These are phyloP conservation scores for Coleophoma cylindrospora DNA, from an alignment of 2,329 filamentous ascomycete genomes.

Conservation along the genomic window DNA sequence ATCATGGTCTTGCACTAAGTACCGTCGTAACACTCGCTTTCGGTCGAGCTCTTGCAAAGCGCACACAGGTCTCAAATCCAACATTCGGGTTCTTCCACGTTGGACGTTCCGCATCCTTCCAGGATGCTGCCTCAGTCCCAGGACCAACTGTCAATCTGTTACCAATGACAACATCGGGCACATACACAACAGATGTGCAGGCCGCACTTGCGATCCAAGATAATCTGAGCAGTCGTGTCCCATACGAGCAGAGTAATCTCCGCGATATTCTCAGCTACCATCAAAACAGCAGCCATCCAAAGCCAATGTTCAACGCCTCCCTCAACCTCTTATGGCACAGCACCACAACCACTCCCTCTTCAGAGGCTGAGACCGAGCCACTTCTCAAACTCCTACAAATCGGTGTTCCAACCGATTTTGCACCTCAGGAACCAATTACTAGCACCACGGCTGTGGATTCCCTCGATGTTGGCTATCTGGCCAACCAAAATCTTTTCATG, in stretches of 20 bases:
- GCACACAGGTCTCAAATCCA: background rate
- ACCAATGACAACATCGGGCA: background rate
- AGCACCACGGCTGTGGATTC: background rate
- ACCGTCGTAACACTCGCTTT: conserved; percentile 1
- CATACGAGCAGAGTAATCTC: conserved; percentile 2
- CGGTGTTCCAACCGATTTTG: conserved; percentile 1
- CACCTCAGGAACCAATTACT: background rate
- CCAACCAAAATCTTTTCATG: background rate
- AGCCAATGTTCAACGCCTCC: conserved; percentile 1
- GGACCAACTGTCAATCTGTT: conserved; percentile 2
- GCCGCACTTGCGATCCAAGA: background rate
- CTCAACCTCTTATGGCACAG: conserved; percentile 2
- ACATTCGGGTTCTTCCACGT: conserved; percentile 3
- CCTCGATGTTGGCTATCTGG: background rate
- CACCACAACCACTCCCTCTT: background rate
- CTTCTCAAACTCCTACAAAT: background rate
- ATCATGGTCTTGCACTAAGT: background rate
- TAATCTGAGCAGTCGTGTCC: background rate
- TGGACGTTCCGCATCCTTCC: conserved; percentile 1
- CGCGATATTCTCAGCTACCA: background rate
- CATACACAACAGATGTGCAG: background rate
- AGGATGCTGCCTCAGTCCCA: background rate
- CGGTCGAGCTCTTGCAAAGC: background rate
- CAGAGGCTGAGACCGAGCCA: background rate
- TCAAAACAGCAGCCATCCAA: background rate